phyloP scores from a whole-genome alignment of 1,139 yeast species.

The Taphrina pruni region DNA sequence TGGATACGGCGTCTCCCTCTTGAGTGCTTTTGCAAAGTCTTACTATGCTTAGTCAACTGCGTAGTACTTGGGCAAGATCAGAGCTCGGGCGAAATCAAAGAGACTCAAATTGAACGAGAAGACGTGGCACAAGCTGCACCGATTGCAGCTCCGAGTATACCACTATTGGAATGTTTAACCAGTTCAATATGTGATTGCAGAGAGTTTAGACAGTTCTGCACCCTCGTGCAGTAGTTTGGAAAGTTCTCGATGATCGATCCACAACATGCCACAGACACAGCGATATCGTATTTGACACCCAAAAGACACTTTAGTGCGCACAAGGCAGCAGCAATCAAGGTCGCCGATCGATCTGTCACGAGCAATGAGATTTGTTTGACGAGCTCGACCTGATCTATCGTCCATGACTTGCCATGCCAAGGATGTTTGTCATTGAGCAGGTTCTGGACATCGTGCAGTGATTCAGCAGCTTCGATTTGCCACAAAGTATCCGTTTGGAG shows the following conservation, averaged over 20 bases:
- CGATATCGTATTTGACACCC: no score
- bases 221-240: constrained; percentile 72
- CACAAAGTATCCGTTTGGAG: constrained; percentile 49
- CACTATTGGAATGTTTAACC: constrained; percentile 27
- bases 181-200: constrained; percentile 45
- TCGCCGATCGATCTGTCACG: constrained; percentile 79
- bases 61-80: background rate
- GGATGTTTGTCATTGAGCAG: constrained; percentile 47
- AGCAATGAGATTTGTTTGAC: constrained; percentile 72
- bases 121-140: constrained; percentile 5
- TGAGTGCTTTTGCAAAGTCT: constrained; percentile 23
- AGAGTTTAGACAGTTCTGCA: constrained; percentile 49
- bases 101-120: no score
- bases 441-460: constrained; percentile 46
- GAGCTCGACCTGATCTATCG: constrained; percentile 50
- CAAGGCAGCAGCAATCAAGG: constrained; percentile 78
- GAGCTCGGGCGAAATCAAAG: background rate
- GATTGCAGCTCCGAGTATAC: constrained; percentile 29
- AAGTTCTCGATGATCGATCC: constrained; percentile 88
- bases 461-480: constrained; percentile 48
- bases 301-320: constrained; percentile 57
- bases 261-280: constrained; percentile 70
- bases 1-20: constrained; percentile 28
- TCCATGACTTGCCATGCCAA: constrained; percentile 34
- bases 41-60: background rate